phyloP scores from a whole-genome alignment of 352 stramenopile species.

The Phytophthora podocarpi region DNA sequence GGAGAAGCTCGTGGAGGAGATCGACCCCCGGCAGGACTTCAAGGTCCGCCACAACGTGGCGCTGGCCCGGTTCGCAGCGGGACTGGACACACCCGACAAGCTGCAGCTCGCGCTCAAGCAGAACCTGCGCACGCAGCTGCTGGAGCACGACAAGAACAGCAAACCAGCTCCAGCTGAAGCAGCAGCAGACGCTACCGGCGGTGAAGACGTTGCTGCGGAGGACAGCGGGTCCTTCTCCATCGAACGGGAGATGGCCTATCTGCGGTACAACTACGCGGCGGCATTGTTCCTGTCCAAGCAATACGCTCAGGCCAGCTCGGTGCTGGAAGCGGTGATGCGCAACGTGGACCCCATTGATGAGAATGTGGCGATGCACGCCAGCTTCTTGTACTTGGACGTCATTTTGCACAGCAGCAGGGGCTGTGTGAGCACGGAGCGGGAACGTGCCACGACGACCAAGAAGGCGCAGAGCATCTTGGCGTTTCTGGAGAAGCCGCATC shows the following conservation, averaged over 20 bases:
- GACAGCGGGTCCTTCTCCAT: slow-evolving; percentile 54
- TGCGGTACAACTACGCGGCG: slow-evolving; percentile 92
- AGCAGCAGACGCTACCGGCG: slow-evolving; percentile 15
- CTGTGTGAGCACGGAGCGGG: slow-evolving; percentile 81
- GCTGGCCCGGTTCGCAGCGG: slow-evolving; percentile 69
- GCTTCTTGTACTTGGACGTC: slow-evolving; percentile 93
- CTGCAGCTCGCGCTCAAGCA: slow-evolving; percentile 78
- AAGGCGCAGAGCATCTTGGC: slow-evolving; percentile 87
- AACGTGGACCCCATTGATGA: slow-evolving; percentile 93
- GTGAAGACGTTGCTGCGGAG: slow-evolving; percentile 26
- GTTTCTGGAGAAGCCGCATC: slow-evolving; percentile 91
- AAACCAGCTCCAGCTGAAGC: slow-evolving; percentile 8
- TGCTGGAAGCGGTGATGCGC: slow-evolving; percentile 88
- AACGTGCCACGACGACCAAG: slow-evolving; percentile 69
- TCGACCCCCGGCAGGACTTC: slow-evolving; percentile 71
- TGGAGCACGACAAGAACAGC: slow-evolving; percentile 48
- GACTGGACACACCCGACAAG: slow-evolving; percentile 64
- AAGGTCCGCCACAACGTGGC: slow-evolving; percentile 89
- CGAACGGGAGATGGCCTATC: slow-evolving; percentile 84
- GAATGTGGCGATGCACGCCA: slow-evolving; percentile 92
- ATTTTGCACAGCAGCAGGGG: slow-evolving; percentile 89
- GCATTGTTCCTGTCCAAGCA: slow-evolving; percentile 90
- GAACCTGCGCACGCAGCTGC: slow-evolving; percentile 68
- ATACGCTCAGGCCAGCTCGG: slow-evolving; percentile 83
- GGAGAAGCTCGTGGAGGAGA: slow-evolving; percentile 84